Base-by-base conservation (phyloP, 371 early-diverging fungal genomes). In the Mucor velutinosus region DNA sequence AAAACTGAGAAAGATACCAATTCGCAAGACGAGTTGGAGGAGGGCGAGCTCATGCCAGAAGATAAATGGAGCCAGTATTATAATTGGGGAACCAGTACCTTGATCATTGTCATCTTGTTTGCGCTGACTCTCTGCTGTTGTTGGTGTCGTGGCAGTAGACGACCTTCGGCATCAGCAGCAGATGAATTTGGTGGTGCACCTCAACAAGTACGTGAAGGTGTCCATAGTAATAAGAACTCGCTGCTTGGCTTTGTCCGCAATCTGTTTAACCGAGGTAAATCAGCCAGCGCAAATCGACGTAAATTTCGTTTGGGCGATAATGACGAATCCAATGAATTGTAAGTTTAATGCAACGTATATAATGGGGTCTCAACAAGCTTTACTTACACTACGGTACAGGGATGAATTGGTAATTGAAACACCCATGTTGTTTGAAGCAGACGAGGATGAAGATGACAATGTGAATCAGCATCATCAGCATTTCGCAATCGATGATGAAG, bases 261-360 rank as follows among this genome's bases (percentile, higher is more conserved):
- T 7, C 33, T 65, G 17, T 62, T 71, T 30, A 53, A 8, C 3
- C 17, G 47, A 25, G 23, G 39, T 7, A 43, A 45, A 37, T 4
- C 37, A 21, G 25, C 53, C 21, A 27, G 27, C 15, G 19, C 35
- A 21, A 49, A 55, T 39, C 37, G 27, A 55, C 70, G 65, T 14
- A 77, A 70, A n/a, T 66, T 82, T 15, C 77, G 82, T 29, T 58
- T 82, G 55, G 77, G 66, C 33, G 80, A 83, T 60, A 73, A 72
- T 55, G 77, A 79, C 56, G 83, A 83, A 56, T 73, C 72, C 7
- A 83, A 83, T 55, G 83, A 83, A 67, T 59, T 83, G 83, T 82
- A 74, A 74, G 77, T 73, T 5, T 53, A 3, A 27, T 27, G 41
- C 41, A 5, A 17, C 3, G 37, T n/a, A n/a, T n/a, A n/a, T n/a